Percentiles rank a stretch among this genome's conserved stretches.
Evolutionary conservation across 352 stramenopile genomes (phyloP).

Genomic region (Pythium brachiatum): DNA sequence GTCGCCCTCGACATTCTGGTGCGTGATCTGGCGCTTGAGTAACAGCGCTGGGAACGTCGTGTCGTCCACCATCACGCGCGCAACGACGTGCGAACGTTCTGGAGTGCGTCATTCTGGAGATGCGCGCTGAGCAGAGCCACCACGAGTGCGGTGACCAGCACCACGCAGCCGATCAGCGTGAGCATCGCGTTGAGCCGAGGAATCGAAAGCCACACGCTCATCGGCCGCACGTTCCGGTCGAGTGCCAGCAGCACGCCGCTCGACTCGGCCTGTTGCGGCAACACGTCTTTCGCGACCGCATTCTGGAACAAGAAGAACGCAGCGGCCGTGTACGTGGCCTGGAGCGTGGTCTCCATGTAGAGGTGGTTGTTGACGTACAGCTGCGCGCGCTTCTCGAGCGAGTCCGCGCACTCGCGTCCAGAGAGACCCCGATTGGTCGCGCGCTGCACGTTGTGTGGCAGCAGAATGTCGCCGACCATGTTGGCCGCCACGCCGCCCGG

Average conservation of each 20-base stretch:
- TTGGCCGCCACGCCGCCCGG: neutral
- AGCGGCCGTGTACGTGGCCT: constrained; percentile 33
- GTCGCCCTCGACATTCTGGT: no score
- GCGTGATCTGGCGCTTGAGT: no score
- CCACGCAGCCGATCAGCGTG: constrained; percentile 24
- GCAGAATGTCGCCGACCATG: neutral
- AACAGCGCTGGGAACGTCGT: neutral
- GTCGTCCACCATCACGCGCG: constrained; percentile 10
- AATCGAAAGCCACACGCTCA: neutral
- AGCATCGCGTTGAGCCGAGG: neutral
- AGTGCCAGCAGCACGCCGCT: neutral
- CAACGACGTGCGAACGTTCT: neutral
- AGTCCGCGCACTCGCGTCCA: neutral
- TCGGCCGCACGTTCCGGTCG: neutral
- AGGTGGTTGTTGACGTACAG: constrained; percentile 35
- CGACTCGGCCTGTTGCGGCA: neutral
- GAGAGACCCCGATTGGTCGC: neutral
- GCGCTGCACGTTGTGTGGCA: constrained; percentile 13
- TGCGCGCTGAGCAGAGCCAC: neutral
- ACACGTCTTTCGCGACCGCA: constrained; percentile 6
- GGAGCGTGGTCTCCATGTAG: constrained; percentile 39
- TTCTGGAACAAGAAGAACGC: constrained; percentile 41
- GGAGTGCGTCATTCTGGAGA: neutral
- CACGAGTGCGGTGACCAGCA: constrained; percentile 14
- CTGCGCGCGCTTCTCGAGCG: constrained; percentile 11